Conservation (phyloP, 2,329 filamentous ascomycete genomes). For the Shiraia bambusicola region DNA sequence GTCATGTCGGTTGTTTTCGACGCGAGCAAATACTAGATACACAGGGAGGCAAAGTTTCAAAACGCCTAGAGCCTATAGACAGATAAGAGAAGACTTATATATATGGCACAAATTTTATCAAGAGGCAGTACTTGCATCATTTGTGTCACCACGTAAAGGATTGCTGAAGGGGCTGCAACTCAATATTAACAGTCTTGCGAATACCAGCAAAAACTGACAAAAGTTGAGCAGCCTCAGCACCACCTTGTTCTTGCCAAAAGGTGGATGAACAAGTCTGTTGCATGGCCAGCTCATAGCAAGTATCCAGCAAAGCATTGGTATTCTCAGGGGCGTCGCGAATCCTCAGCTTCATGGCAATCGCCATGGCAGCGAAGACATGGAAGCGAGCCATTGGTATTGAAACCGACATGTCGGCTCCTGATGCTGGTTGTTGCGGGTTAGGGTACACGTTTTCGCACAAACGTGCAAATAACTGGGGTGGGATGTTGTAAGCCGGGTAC, state of each 20-base stretch:
- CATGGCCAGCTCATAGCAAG: conserved; percentile 41
- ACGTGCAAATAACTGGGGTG: conserved; percentile 25
- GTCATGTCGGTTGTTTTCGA: conserved; percentile 7
- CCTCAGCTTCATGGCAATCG: conserved; percentile 39
- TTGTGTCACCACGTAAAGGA: conserved; percentile 37
- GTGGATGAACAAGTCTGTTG: conserved; percentile 31
- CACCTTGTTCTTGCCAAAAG: conserved; percentile 40
- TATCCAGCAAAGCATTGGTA: conserved; percentile 38
- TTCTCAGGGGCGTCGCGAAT: conserved; percentile 32
- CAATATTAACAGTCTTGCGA: conserved; percentile 18
- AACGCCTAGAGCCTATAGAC: not conserved
- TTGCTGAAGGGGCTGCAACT: conserved; percentile 27
- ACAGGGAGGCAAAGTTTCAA: not conserved
- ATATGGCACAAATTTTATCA: not conserved
- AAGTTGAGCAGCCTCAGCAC: conserved; percentile 36
- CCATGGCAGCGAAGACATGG: conserved; percentile 42
- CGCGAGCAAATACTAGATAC: conserved; percentile 9
- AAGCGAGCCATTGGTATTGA: conserved; percentile 40
- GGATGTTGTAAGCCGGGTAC: conserved; percentile 30
- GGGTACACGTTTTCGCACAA: conserved; percentile 40
- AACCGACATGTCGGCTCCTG: conserved; percentile 16
- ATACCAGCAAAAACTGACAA: conserved; percentile 38
- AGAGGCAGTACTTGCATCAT: not conserved
- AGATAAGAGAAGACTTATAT: not conserved
- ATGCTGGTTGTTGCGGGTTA: conserved; percentile 21